These are phyloP conservation scores for Rehmannia glutinosa DNA, from an alignment of 257 asterid species.

Conservation along the genomic window DNA sequence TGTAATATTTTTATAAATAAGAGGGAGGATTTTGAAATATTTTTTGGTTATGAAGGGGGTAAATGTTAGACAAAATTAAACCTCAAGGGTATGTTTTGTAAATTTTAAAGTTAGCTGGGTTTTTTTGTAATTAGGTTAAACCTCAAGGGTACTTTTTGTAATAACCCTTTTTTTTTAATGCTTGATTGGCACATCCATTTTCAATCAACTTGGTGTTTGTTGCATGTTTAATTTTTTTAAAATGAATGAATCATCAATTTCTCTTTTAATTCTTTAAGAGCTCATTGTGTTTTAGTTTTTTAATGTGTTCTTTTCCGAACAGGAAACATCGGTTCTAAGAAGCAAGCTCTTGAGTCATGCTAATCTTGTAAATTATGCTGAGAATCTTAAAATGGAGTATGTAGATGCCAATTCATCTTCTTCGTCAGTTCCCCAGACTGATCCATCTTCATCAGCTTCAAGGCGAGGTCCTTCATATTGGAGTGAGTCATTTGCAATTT, in stretches of 20 bases:
- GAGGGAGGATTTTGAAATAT: too few species aligned
- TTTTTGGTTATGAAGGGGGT: too few species aligned
- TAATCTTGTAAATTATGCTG: slow-evolving; percentile 74
- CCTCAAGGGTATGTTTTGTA: too few species aligned
- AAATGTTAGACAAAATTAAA: too few species aligned
- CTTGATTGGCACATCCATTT: slow-evolving; percentile 4
- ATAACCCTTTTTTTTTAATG: too few species aligned
- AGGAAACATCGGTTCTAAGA: slow-evolving; percentile 84
- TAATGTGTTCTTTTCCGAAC: slow-evolving; percentile 14
- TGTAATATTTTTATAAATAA: too few species aligned
- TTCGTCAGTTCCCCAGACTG: slow-evolving; percentile 47
- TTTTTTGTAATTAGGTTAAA: too few species aligned
- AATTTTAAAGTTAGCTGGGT: too few species aligned
- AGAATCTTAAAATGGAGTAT: slow-evolving; percentile 58
- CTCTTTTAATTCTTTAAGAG: background rate
- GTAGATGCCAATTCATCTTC: slow-evolving; percentile 48
- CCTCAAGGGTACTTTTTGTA: too few species aligned
- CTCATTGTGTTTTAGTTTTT: background rate
- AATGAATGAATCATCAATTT: slow-evolving; percentile 6
- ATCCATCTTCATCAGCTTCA: slow-evolving; percentile 70
- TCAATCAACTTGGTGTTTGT: background rate
- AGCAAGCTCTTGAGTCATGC: slow-evolving; percentile 69
- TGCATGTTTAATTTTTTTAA: background rate
- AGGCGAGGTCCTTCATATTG: slow-evolving; percentile 54
- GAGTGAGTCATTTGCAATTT: slow-evolving; percentile 52